phyloP scores from a whole-genome alignment of 106 monocot species.

The Apostasia ramifera region DNA sequence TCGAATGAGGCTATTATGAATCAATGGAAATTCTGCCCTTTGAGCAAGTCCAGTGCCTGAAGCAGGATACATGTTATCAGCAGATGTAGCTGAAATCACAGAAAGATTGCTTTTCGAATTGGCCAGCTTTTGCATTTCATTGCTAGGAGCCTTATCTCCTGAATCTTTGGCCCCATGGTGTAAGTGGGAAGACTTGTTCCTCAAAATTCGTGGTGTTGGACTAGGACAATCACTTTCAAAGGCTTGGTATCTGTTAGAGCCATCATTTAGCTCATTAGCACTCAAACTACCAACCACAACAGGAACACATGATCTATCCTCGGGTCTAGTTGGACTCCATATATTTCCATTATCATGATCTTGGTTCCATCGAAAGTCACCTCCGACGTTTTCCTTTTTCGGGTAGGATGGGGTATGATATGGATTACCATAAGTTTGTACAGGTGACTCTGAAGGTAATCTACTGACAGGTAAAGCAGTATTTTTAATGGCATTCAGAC shows the following conservation, averaged over 20 bases:
- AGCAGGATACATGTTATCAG: background rate
- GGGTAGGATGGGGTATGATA: slow-evolving; percentile 11
- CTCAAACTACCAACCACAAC: background rate
- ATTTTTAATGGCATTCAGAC: slow-evolving; percentile 10
- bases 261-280: background rate
- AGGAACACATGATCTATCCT: background rate
- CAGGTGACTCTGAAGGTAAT: slow-evolving; percentile 1
- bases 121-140: slow-evolving; percentile 2
- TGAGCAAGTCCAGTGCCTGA: background rate
- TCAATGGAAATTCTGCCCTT: slow-evolving; percentile 3
- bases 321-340: slow-evolving; percentile 1
- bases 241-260: slow-evolving; percentile 21
- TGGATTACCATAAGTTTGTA: slow-evolving; percentile 14
- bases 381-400: slow-evolving; percentile 16
- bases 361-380: slow-evolving; percentile 23
- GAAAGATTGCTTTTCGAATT: slow-evolving; percentile 4
- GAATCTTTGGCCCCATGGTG: slow-evolving; percentile 7
- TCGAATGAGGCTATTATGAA: slow-evolving; percentile 1
- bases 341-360: slow-evolving; percentile 24
- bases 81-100: background rate
- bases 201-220: slow-evolving; percentile 30
- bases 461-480: background rate
- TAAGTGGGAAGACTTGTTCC: slow-evolving; percentile 3
- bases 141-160: slow-evolving; percentile 7
- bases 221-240: slow-evolving; percentile 36